Evolutionary conservation across 2,329 filamentous ascomycete species (phyloP), one percentile per base, ranked within the genome.

Genomic region (Trichophyton mentagrophytes): DNA sequence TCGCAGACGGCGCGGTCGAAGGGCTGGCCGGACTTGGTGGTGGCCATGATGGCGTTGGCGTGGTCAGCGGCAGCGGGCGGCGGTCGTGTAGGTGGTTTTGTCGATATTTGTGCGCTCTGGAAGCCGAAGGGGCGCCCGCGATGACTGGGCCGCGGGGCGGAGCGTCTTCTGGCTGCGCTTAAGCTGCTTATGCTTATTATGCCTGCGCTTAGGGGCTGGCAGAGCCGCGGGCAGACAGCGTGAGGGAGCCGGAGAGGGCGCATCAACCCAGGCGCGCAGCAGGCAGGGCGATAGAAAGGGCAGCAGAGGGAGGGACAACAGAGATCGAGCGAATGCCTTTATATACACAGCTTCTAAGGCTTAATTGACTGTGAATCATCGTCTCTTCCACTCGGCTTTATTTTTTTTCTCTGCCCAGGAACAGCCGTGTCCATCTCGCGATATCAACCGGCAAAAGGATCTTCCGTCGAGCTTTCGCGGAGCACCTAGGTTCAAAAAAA

Each of bases 11-110:
- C 78, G 70, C 90, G 85, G 76, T 97, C 90, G 69, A 99, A 86
- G 76, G 89, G 85, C 80, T 96, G 86, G 69, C 92, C 93, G 77
- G 88, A 91, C 72, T 90, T 85, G 63, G 90, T 95, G 66, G 88
- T 93, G 60, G 82, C 76, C 81, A 84, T 84, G 51, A 58, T 59
- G 64, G 33, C 33, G 51, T 60, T 56, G 64, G 27, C 27, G 27
- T 30, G 27, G 27, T 64, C 76, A 22, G 22, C 22, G 27, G 64
- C 76, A 64, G 71, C 69, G 60, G 68, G 64, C 65, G 51, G 33
- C 33, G 33, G 33, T 38, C 9, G 33, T 38, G 33, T 13, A 2
- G 9, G 33, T 38, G 55, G 40, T 57, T 57, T 57, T 38, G 55
- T 55, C 30, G 51, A 55, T n/a, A 36, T 33, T 55, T 55, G 51